A percentile compares a stretch with the other conserved stretches of the same genome.
Conservation (phyloP, 352 stramenopile species). For the Ophiocytium majus region DNA sequence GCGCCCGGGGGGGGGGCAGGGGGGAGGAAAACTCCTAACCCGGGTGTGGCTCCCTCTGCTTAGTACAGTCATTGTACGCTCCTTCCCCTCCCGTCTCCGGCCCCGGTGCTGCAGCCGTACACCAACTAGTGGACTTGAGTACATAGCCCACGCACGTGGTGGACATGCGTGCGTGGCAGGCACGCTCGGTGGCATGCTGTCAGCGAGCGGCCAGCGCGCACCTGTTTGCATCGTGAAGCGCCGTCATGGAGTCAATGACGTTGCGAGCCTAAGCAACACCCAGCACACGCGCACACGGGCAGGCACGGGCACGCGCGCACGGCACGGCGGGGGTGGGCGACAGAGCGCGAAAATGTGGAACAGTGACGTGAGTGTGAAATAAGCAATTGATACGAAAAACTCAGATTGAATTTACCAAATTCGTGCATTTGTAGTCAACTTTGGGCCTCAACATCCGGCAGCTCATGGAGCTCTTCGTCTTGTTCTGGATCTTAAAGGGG, state of each 20-base stretch:
- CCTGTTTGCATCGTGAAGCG: conserved; percentile 43
- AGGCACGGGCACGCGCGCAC: too few species aligned
- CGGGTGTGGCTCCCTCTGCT: too few species aligned
- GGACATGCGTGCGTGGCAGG: too few species aligned
- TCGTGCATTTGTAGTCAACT: conserved; percentile 62
- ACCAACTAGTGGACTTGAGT: too few species aligned
- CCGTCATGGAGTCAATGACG: conserved; percentile 40
- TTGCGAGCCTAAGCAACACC: conserved; percentile 27
- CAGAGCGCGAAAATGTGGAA: background rate
- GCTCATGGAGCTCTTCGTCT: conserved; percentile 59
- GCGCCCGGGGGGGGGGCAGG: too few species aligned
- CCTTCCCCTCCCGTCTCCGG: too few species aligned
- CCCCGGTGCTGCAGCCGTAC: too few species aligned
- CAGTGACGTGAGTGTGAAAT: background rate
- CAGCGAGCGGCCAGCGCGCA: background rate
- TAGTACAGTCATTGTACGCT: too few species aligned
- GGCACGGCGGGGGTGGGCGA: too few species aligned
- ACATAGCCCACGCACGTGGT: too few species aligned
- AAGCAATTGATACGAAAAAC: background rate
- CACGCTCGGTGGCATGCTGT: background rate
- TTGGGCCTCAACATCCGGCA: conserved; percentile 62
- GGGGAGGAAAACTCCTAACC: too few species aligned
- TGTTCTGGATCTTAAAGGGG: conserved; percentile 60
- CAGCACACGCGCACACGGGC: too few species aligned
- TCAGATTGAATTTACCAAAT: conserved; percentile 43